Percentiles rank a stretch among this genome's conserved stretches.
Evolutionary conservation across 139 green algal genomes (phyloP).

Genomic region (Chlorella sp.): DNA sequence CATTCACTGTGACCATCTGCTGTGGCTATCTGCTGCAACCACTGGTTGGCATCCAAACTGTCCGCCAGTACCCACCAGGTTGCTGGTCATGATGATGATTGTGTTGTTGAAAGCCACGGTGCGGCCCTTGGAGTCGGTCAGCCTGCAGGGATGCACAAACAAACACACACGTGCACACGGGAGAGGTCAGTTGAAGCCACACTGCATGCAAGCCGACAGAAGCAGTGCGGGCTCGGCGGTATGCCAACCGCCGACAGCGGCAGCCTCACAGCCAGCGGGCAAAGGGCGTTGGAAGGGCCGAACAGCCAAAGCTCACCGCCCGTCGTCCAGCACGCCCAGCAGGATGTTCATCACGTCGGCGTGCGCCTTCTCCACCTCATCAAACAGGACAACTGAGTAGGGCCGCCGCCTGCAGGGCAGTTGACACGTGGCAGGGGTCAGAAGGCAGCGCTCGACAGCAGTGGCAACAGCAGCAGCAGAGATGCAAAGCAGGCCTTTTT

Average conservation of each 20-base stretch:
- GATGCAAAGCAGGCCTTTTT: no score
- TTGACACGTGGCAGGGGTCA: not conserved
- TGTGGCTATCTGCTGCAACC: no score
- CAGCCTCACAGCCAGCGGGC: no score
- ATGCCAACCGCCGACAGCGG: no score
- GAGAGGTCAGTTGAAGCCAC: no score
- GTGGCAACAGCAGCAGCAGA: no score
- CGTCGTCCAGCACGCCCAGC: slow-evolving; percentile 91
- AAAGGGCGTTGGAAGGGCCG: no score
- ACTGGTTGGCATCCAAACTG: no score
- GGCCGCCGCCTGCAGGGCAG: slow-evolving; percentile 60
- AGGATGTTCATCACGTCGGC: slow-evolving; percentile 88
- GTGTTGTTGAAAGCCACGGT: slow-evolving; percentile 95
- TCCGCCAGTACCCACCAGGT: slow-evolving; percentile 62
- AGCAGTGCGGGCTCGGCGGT: no score
- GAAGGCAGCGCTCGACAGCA: no score
- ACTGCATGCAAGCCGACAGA: not conserved
- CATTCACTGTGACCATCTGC: no score
- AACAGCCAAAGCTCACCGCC: slow-evolving; percentile 36
- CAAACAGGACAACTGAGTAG: slow-evolving; percentile 85
- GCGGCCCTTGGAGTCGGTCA: slow-evolving; percentile 88
- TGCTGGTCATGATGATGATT: slow-evolving; percentile 96
- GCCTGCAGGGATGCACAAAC: not conserved
- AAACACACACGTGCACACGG: not conserved
- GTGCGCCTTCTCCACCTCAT: slow-evolving; percentile 88